Evolutionary conservation across 331 rosid species (phyloP).

Genomic region (Cydonia oblonga): DNA sequence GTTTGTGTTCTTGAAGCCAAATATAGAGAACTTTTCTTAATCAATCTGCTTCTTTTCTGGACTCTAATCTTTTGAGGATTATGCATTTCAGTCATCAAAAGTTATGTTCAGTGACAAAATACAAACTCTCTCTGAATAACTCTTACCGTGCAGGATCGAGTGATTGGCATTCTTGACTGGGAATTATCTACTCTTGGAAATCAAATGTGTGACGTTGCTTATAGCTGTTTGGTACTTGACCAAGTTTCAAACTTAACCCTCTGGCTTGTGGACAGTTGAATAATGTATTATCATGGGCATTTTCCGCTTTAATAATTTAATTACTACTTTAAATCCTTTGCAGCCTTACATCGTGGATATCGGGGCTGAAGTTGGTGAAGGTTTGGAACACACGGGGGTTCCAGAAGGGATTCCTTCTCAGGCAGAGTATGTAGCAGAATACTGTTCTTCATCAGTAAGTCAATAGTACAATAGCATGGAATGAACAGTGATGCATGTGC

Average conservation of each 20-base stretch:
- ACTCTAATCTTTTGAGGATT: neutral
- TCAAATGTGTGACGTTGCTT: slow-evolving; percentile 94
- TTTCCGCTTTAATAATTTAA: neutral
- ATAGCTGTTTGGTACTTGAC: slow-evolving; percentile 53
- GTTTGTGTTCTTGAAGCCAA: neutral
- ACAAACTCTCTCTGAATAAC: neutral
- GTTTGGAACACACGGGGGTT: slow-evolving; percentile 45
- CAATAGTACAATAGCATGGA: neutral
- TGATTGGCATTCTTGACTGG: slow-evolving; percentile 93
- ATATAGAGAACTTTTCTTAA: neutral
- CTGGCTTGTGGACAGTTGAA: neutral
- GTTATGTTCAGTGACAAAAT: neutral
- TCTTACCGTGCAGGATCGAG: slow-evolving; percentile 72
- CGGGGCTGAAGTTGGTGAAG: slow-evolving; percentile 22
- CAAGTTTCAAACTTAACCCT: slow-evolving; percentile 8
- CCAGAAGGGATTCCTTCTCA: slow-evolving; percentile 78
- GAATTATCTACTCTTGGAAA: slow-evolving; percentile 92
- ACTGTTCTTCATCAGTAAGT: slow-evolving; percentile 73
- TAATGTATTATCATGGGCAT: neutral
- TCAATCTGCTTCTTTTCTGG: neutral
- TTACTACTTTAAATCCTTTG: slow-evolving; percentile 15
- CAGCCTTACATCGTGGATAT: slow-evolving; percentile 54
- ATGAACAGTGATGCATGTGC: neutral
- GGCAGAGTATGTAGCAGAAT: slow-evolving; percentile 73
- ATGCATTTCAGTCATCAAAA: neutral